Evolutionary conservation across 169 alveolate species (phyloP), one percentile per base, ranked within the genome.

Genomic region (Cryptosporidium canis): DNA sequence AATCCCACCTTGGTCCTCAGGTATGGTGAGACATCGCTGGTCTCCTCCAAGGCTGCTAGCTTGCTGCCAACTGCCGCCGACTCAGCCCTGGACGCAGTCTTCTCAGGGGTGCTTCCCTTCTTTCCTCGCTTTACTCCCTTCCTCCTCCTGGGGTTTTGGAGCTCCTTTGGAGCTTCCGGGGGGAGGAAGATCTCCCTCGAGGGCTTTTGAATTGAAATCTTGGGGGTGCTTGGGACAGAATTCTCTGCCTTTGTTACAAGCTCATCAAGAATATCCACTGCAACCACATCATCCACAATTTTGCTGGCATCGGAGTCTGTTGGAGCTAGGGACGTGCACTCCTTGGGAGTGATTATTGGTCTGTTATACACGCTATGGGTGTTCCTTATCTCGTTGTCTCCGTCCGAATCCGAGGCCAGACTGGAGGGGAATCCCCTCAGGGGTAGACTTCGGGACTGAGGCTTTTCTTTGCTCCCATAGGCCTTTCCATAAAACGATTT

Each of bases 261-360:
- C 31, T 56, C 87, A 11, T 77, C 87, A 12, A 77, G 27, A 7
- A 77, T 9, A 24, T 77, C 87, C 1, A 77, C 72, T 2, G 87
- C 87, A 37, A 77, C 87, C 31, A 77, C 87, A 9, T 77, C 87
- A 63, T 77, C 87, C 1, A 77, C 87, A 24, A 77, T 55, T 8
- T 55, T 55, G 11, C 67, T 51, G 9, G 43, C 39, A 31, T 70
- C 64, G 27, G 64, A 55, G 56, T 70, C 84, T 37, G 33, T 58
- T 43, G 61, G 35, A 16, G 61, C 82, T 11, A 24, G 12, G 0
- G 56, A 56, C 31, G 82, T 37, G 45, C 53, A 66, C 21, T 66
- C 82, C 24, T 43, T 66, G 14, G 61, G 58, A 66, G 53, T 41
- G 18, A n/a, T 43, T 12, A 66, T 66, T 7, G 82, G 82, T 43